A percentile compares a stretch with the other conserved stretches of the same genome.
Evolutionary conservation across 306 rosid genomes (phyloP).

Genomic region (Ceratonia siliqua): DNA sequence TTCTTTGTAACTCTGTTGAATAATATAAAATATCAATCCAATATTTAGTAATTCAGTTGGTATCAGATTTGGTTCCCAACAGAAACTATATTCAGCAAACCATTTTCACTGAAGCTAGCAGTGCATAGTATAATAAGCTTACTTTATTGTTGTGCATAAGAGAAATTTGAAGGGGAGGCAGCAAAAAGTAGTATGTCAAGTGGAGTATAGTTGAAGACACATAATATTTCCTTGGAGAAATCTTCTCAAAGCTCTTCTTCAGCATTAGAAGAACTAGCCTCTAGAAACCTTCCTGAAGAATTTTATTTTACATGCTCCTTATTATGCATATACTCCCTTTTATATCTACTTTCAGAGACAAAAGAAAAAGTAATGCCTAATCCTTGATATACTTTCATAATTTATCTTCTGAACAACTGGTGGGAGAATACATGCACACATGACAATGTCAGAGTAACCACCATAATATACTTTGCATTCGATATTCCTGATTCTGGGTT

Average conservation of each 20-base stretch:
- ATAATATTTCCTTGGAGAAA: not conserved
- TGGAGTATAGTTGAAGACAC: no score
- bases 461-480: not conserved
- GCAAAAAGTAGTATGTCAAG: no score
- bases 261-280: not conserved
- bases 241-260: not conserved
- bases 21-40: no score
- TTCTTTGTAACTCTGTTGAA: no score
- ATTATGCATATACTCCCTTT: not conserved
- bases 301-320: not conserved
- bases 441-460: not conserved
- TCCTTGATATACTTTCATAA: not conserved
- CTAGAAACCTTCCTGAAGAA: not conserved
- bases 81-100: not conserved
- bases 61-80: no score
- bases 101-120: not conserved
- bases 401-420: not conserved
- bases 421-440: not conserved
- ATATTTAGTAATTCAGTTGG: no score
- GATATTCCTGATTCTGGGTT: conserved; percentile 3
- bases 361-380: not conserved
- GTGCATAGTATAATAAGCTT: not conserved
- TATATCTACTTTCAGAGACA: not conserved
- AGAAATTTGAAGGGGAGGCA: not conserved
- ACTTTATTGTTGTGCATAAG: no score